phyloP scores from a whole-genome alignment of 1,139 yeast genomes.

The Scheffersomyces stambukii region DNA sequence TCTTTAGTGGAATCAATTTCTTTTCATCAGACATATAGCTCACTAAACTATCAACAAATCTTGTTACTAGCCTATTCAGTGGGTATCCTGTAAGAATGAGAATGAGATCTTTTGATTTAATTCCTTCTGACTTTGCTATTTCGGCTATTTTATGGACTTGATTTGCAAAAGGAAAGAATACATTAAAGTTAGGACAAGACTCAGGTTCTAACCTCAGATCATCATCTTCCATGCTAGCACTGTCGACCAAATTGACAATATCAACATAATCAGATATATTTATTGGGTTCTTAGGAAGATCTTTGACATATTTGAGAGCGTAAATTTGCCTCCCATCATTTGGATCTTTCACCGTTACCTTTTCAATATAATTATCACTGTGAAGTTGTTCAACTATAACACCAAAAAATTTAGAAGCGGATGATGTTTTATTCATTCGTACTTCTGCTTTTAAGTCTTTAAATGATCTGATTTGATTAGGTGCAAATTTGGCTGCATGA shows the following conservation, averaged over 20 bases:
- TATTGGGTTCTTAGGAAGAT: conserved; percentile 34
- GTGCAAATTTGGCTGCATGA: conserved; percentile 56
- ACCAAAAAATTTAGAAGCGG: conserved; percentile 47
- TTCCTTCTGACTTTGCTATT: conserved; percentile 41
- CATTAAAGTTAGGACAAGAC: conserved; percentile 31
- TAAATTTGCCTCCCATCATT: conserved; percentile 34
- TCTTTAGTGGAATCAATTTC: conserved; percentile 19
- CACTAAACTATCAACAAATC: conserved; percentile 46
- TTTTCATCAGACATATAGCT: conserved; percentile 25
- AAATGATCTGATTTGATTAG: conserved; percentile 63
- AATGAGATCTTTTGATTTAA: conserved; percentile 53
- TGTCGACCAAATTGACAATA: conserved; percentile 9
- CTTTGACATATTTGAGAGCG: conserved; percentile 58
- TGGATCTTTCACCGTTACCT: conserved; percentile 33
- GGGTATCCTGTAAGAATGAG: conserved; percentile 45
- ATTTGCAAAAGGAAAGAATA: conserved; percentile 56
- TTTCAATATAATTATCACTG: conserved; percentile 50
- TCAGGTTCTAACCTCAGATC: no score
- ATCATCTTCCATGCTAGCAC: conserved; percentile 10
- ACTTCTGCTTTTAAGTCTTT: conserved; percentile 63
- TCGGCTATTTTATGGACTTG: conserved; percentile 54
- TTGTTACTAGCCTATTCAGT: conserved; percentile 47
- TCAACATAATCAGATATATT: conserved; percentile 23
- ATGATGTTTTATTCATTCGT: conserved; percentile 43
- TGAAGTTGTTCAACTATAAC: conserved; percentile 50